Evolutionary conservation across 2,329 filamentous ascomycete species (phyloP).

Genomic region (Pestalotiopsis sp.): DNA sequence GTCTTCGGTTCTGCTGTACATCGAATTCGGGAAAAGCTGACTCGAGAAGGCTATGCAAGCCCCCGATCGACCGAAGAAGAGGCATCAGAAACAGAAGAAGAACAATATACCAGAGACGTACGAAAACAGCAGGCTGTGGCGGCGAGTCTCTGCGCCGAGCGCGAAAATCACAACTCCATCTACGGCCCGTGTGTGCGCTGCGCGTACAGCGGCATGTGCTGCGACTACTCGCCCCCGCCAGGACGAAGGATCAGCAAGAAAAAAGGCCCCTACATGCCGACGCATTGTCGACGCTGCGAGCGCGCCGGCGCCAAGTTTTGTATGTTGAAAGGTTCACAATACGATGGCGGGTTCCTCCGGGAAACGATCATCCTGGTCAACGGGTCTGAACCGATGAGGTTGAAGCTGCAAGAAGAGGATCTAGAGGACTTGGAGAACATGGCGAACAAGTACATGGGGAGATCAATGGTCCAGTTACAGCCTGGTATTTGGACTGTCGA

Average conservation of each 20-base stretch:
- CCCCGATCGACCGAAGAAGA: neutral
- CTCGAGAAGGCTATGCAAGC: neutral
- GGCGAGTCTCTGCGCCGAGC: neutral
- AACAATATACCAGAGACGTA: neutral
- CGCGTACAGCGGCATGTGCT: neutral
- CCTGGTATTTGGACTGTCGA: neutral
- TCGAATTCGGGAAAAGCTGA: neutral
- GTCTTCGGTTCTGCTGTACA: neutral
- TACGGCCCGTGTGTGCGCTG: neutral
- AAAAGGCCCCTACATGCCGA: neutral
- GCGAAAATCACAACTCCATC: neutral
- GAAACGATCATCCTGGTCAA: neutral
- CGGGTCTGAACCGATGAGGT: neutral
- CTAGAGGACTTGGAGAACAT: neutral
- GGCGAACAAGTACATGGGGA: neutral
- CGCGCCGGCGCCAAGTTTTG: neutral
- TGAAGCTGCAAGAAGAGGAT: neutral
- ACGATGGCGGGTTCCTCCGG: neutral
- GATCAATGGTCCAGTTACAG: neutral
- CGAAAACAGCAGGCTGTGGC: neutral
- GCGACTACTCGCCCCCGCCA: neutral
- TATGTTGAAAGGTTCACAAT: neutral
- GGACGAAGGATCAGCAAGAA: neutral
- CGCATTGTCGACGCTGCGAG: neutral
- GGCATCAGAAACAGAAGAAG: neutral